Evolutionary conservation across 371 early-diverging fungal genomes (phyloP), one percentile per base, ranked within the genome.

Genomic region (Quaeritorhiza haematococci): DNA sequence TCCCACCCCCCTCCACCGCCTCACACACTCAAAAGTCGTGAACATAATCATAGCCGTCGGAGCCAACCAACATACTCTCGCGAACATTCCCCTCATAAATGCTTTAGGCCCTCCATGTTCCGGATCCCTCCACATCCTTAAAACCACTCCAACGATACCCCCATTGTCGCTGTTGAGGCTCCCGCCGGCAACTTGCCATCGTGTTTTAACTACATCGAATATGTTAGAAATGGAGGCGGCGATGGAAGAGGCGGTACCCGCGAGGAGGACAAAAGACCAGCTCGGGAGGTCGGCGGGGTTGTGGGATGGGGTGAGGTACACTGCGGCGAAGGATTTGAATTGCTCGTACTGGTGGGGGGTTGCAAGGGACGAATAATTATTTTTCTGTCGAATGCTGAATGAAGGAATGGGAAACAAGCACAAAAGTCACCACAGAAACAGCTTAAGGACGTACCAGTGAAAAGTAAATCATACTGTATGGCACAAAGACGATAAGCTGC

Each of bases 311-410:
- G n/a, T n/a, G n/a, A n/a, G n/a, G n/a, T n/a, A n/a, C n/a, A n/a
- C n/a, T 47, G 45, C 63, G 34, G 67, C 67, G 49, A 54, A 59
- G 26, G 62, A 48, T 60, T 92, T 90, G 44, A 83, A 68, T 44
- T 86, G 79, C 66, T 92, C 92, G 64, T 91, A 91, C 76, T 62
- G 7, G 79, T n/a, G n/a, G n/a, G n/a, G n/a, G n/a, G n/a, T n/a
- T n/a, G n/a, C n/a, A n/a, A n/a, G n/a, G n/a, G n/a, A n/a, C n/a
- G n/a, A n/a, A n/a, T n/a, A n/a, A n/a, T n/a, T n/a, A n/a, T n/a
- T n/a, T n/a, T n/a, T n/a, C n/a, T n/a, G n/a, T n/a, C n/a, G n/a
- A n/a, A n/a, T n/a, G n/a, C n/a, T 74, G 33, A 80, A 76, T 3
- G 81, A 80, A 34, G n/a, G n/a, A n/a, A n/a, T n/a, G n/a, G 24